Conservation (phyloP, 345 rosid species). For the Dipteronia dyeriana region DNA sequence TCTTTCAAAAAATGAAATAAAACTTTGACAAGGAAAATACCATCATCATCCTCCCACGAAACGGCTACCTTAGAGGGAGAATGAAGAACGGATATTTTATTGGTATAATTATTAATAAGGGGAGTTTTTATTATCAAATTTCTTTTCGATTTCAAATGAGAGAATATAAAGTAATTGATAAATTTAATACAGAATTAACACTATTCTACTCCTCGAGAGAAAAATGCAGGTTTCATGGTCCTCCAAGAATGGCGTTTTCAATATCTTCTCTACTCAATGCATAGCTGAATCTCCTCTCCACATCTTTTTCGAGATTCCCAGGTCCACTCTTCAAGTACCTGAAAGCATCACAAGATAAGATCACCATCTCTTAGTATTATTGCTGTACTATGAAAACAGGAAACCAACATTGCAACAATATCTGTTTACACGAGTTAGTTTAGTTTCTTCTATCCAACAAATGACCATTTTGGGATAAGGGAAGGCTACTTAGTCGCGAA, state of each 20-base stretch:
- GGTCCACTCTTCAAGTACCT: constrained; percentile 96
- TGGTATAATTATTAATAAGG: background rate
- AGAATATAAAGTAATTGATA: background rate
- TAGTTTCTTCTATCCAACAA: no score
- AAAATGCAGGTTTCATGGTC: constrained; percentile 42
- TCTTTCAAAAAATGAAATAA: background rate
- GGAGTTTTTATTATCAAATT: background rate
- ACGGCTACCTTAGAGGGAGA: no score
- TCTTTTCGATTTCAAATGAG: background rate
- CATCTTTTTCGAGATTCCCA: constrained; percentile 82
- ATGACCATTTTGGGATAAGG: no score
- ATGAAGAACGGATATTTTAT: no score
- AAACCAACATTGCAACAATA: background rate
- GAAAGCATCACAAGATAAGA: constrained; percentile 26
- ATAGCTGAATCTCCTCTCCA: constrained; percentile 95
- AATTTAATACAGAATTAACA: background rate
- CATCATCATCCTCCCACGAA: no score
- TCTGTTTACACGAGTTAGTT: background rate
- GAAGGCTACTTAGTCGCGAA: background rate
- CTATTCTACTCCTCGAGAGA: background rate
- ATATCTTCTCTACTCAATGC: constrained; percentile 93
- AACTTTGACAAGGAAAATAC: background rate
- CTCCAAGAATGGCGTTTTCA: constrained; percentile 91
- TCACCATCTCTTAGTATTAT: constrained; percentile 9
- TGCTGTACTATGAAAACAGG: background rate